Percentiles rank a stretch among this genome's conserved stretches.
These are phyloP conservation scores for Nadsonia commutata DNA, from an alignment of 1,139 yeast genomes.

Conservation along the genomic window DNA sequence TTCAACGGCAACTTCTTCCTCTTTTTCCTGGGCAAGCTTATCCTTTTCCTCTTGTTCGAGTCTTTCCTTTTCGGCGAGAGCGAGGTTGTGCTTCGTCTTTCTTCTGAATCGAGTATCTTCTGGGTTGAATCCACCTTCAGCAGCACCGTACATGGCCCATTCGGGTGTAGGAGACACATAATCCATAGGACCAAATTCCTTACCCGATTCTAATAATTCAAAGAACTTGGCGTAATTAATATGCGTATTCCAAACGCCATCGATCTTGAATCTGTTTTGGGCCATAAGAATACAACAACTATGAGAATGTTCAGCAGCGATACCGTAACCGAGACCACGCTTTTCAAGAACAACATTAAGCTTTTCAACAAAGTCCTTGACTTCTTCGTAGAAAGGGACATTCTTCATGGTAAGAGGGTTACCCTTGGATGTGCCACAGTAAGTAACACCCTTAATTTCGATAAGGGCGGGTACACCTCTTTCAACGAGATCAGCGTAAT, in stretches of 20 bases:
- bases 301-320: conserved; percentile 94
- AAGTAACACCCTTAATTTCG: conserved; percentile 89
- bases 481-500: conserved; percentile 83
- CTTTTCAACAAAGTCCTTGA: conserved; percentile 54
- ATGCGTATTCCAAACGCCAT: conserved; percentile 78
- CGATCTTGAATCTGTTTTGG: conserved; percentile 50
- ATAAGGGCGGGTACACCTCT: conserved; percentile 76
- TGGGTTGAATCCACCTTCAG: conserved; percentile 81
- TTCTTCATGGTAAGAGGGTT: conserved; percentile 91
- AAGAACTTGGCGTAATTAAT: conserved; percentile 72
- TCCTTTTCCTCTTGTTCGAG: conserved; percentile 3
- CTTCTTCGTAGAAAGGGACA: conserved; percentile 88
- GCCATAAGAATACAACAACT: conserved; percentile 86
- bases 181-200: conserved; percentile 62
- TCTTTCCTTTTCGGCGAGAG: not conserved
- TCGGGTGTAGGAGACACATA: conserved; percentile 69
- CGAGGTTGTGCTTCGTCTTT: conserved; percentile 6
- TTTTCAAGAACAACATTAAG: conserved; percentile 44
- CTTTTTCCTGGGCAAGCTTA: not conserved
- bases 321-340: conserved; percentile 57
- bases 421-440: conserved; percentile 74
- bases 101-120: conserved; percentile 34
- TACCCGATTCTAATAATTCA: conserved; percentile 41
- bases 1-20: not conserved
- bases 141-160: conserved; percentile 86